Conservation (phyloP, 225 moss, liverwort and hornwort genomes). For the Neckera pumila region DNA sequence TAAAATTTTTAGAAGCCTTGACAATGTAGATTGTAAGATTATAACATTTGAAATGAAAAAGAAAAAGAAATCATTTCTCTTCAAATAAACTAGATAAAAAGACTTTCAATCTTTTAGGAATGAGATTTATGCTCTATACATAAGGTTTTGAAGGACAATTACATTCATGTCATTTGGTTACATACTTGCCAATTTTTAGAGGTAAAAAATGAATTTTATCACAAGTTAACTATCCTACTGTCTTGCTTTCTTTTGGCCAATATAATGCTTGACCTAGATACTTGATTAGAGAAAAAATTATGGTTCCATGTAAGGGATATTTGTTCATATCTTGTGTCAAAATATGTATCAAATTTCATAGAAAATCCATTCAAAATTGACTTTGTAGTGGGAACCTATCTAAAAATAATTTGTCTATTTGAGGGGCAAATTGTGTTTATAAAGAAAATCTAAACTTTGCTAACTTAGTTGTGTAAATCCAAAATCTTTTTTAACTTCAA, state of each 20-base stretch:
- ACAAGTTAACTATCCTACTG: not conserved
- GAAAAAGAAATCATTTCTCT: not conserved
- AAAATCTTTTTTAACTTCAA: not conserved
- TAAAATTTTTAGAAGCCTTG: not conserved
- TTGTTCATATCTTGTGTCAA: not conserved
- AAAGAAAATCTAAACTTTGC: not conserved
- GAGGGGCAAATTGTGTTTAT: not conserved
- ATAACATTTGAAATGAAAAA: not conserved
- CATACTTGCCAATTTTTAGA: not conserved
- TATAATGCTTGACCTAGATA: not conserved
- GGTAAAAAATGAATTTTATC: not conserved
- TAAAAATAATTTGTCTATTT: not conserved
- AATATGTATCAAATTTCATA: not conserved
- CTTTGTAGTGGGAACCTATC: not conserved
- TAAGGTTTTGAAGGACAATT: not conserved
- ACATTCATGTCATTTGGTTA: not conserved
- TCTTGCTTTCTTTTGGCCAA: not conserved
- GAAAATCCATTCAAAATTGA: not conserved
- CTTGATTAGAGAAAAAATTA: not conserved
- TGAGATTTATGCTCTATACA: not conserved
- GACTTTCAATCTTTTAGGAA: not conserved
- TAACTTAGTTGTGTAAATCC: rapidly evolving
- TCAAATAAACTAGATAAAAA: not conserved
- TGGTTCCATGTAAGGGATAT: not conserved
- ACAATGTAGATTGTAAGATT: not conserved